Evolutionary conservation across 1,284 basidiomycete species (phyloP).

Genomic region (Flammula alnicola): DNA sequence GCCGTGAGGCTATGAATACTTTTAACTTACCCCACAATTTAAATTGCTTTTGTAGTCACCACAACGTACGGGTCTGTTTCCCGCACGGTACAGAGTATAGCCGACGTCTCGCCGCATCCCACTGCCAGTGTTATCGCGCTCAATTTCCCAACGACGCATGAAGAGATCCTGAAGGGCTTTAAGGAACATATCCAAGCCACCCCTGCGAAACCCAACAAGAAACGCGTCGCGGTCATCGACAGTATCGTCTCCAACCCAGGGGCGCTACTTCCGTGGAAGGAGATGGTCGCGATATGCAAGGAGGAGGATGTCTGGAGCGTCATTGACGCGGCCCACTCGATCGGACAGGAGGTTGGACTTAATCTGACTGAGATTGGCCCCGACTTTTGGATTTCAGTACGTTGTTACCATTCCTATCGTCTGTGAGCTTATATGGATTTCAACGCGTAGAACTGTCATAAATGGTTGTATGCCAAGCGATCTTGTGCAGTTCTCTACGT

Average conservation of each 20-base stretch:
- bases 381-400: constrained; percentile 82
- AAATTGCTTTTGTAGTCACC: constrained; percentile 45
- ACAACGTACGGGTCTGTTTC: constrained; percentile 71
- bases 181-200: constrained; percentile 43
- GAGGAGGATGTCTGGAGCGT: constrained; percentile 72
- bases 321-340: constrained; percentile 85
- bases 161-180: constrained; percentile 62
- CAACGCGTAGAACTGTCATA: constrained; percentile 79
- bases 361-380: constrained; percentile 63
- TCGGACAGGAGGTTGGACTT: constrained; percentile 69
- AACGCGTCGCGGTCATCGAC: constrained; percentile 79
- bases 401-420: constrained; percentile 21
- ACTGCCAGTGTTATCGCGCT: constrained; percentile 54
- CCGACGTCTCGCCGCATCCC: constrained; percentile 61
- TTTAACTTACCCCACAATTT: constrained; percentile 1
- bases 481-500: constrained; percentile 79
- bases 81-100: constrained; percentile 61
- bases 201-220: constrained; percentile 39
- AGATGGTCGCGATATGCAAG: constrained; percentile 71
- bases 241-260: constrained; percentile 76
- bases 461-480: constrained; percentile 82
- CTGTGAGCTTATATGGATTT: neutral
- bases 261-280: constrained; percentile 78
- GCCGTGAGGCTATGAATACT: neutral
- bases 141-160: constrained; percentile 68